Evolutionary conservation across 768 basidiomycete genomes (phyloP).

Genomic region (Phlebiopsis flavidoalba): DNA sequence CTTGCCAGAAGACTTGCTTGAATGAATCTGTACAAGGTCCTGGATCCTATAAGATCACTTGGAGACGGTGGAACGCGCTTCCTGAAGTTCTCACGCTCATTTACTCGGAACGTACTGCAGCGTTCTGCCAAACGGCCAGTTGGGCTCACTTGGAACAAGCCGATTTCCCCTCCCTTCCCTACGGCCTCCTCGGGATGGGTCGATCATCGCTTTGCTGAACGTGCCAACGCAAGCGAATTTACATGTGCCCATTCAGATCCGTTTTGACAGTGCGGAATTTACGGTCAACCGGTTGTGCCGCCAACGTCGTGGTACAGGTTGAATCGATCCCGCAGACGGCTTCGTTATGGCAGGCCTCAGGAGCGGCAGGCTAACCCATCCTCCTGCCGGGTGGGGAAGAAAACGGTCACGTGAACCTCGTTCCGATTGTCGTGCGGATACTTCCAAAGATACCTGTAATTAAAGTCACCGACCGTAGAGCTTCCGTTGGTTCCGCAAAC

Average conservation of each 20-base stretch:
- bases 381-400: constrained; percentile 74
- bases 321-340: constrained; percentile 62
- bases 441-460: constrained; percentile 56
- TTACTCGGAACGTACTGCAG: constrained; percentile 28
- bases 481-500: constrained; percentile 12
- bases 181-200: constrained; percentile 50
- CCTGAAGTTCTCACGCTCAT: neutral
- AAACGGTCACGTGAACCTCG: constrained; percentile 54
- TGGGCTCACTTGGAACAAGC: constrained; percentile 43
- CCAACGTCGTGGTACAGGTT: constrained; percentile 65
- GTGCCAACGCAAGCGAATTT: constrained; percentile 59
- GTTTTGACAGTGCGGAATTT: constrained; percentile 62
- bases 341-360: constrained; percentile 81
- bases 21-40: constrained; percentile 39
- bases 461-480: constrained; percentile 49
- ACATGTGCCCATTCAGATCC: constrained; percentile 54
- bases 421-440: constrained; percentile 75
- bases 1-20: constrained; percentile 33
- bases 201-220: constrained; percentile 62
- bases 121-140: constrained; percentile 38
- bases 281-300: constrained; percentile 53
- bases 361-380: constrained; percentile 57
- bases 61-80: constrained; percentile 48
- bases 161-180: constrained; percentile 57
- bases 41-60: constrained; percentile 55